Evolutionary conservation across 306 rosid species (phyloP), one percentile per base, ranked within the genome.

Genomic region (Delonix regia): DNA sequence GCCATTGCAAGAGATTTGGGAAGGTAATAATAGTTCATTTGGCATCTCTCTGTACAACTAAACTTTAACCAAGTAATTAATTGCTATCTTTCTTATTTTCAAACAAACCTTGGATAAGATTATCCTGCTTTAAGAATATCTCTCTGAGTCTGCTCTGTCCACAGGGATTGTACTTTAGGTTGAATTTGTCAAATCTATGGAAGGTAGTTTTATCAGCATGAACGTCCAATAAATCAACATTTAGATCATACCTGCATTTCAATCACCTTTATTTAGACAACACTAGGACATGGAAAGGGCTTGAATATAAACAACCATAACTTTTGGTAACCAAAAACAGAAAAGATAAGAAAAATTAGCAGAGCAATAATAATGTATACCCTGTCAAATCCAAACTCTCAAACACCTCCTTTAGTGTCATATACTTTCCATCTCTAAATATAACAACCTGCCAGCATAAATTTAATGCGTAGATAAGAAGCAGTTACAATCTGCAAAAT

Each of bases 81-180:
- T n/a, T 68, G 59, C 61, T 48, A 69, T 38, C 42, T 56, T 69
- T 75, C 66, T 51, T 36, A 70, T 48, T 75, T 28, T 49, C 63
- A 69, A 63, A 72, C 93, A 69, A 74, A 92, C 97, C 97, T 85
- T 92, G 97, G 83, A 92, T 92, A 85, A 92, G 96, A 83, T 92
- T 92, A 81, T 92, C 97, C 84, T 92, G 97, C 88, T 92, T 92
- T 78, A 92, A 82, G 81, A 92, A 92, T 84, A 92, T 92, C 88
- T 92, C 97, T 80, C 97, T 83, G 55, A 92, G 96, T 84, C 97
- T 90, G 79, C 97, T 92, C 86, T 92, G 97, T 61, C 97, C 97
- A 81, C 96, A 92, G 47, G 97, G 96, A 86, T 92, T 92, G 82
- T 92, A 92, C 89, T 92, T 92, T 8, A 92, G 87, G 86, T 92